phyloP scores from a whole-genome alignment of 2,329 filamentous ascomycete species.

The Ceratocystis ficicola region DNA sequence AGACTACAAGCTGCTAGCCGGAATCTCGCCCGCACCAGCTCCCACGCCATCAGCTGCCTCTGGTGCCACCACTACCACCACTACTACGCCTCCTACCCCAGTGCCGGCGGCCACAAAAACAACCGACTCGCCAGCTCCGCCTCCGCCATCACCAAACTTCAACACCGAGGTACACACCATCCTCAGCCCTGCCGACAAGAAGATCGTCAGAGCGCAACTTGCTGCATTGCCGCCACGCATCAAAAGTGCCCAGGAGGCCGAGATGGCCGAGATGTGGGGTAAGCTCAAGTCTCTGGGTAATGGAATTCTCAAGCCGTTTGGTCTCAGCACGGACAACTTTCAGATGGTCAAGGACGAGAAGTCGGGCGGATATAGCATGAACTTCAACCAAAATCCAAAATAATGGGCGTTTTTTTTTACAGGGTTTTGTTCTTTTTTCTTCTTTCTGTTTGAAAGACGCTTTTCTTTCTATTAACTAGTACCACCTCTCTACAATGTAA shows the following conservation, averaged over 20 bases:
- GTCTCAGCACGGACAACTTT: constrained; percentile 86
- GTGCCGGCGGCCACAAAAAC: neutral
- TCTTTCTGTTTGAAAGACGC: neutral
- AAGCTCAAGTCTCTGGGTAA: constrained; percentile 90
- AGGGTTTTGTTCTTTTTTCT: neutral
- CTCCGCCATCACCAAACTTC: neutral
- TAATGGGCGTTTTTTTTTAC: neutral
- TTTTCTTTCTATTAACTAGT: neutral
- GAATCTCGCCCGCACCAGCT: neutral
- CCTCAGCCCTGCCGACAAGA: constrained; percentile 53
- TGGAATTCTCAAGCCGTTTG: constrained; percentile 83
- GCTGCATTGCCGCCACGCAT: constrained; percentile 52
- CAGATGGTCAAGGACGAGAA: constrained; percentile 85
- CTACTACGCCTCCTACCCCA: neutral
- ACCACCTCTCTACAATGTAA: no score
- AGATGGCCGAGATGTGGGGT: constrained; percentile 95
- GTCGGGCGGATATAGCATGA: constrained; percentile 87
- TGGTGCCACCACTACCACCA: neutral
- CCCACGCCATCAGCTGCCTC: constrained; percentile 32
- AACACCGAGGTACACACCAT: constrained; percentile 28
- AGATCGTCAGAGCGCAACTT: constrained; percentile 55
- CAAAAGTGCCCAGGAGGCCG: constrained; percentile 68
- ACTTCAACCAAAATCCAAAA: constrained; percentile 44
- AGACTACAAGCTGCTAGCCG: constrained; percentile 61
- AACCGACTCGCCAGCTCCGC: neutral